These are phyloP conservation scores for Xylariaceae sp. DNA, from an alignment of 2,329 filamentous ascomycete species.

Conservation along the genomic window DNA sequence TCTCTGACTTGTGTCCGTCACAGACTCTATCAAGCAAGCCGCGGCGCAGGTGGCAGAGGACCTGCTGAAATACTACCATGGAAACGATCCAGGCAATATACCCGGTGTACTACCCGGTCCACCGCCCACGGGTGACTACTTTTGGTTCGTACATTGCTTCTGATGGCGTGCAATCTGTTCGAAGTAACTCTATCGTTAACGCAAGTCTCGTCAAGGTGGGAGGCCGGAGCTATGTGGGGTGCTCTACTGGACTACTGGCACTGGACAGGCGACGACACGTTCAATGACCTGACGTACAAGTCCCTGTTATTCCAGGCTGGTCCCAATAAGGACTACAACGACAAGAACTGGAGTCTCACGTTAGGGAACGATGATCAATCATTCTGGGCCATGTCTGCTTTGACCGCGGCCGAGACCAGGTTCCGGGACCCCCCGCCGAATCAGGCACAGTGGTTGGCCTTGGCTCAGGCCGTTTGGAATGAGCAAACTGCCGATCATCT, in stretches of 20 bases:
- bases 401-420: slow-evolving; percentile 56
- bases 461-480: slow-evolving; percentile 41
- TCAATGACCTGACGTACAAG: slow-evolving; percentile 37
- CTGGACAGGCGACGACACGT: slow-evolving; percentile 47
- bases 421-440: slow-evolving; percentile 49
- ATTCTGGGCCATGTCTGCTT: slow-evolving; percentile 60
- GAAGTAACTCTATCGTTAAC: slow-evolving; percentile 3
- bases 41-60: too few relatives aligned
- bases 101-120: too few relatives aligned
- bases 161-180: too few relatives aligned
- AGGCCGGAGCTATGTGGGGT: slow-evolving; percentile 49
- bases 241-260: slow-evolving; percentile 52
- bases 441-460: slow-evolving; percentile 54
- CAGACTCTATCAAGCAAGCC: too few relatives aligned
- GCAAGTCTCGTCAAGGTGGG: slow-evolving; percentile 41
- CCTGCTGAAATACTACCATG: too few relatives aligned
- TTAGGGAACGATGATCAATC: slow-evolving; percentile 53
- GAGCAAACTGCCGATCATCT: too few relatives aligned
- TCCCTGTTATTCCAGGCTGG: too few relatives aligned
- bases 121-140: too few relatives aligned
- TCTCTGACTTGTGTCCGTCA: too few relatives aligned
- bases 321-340: too few relatives aligned
- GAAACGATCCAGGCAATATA: too few relatives aligned
- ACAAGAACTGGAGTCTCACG: slow-evolving; percentile 20
- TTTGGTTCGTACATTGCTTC: too few relatives aligned